These are phyloP conservation scores for Castanospermum australe DNA, from an alignment of 306 rosid species.

Conservation along the genomic window DNA sequence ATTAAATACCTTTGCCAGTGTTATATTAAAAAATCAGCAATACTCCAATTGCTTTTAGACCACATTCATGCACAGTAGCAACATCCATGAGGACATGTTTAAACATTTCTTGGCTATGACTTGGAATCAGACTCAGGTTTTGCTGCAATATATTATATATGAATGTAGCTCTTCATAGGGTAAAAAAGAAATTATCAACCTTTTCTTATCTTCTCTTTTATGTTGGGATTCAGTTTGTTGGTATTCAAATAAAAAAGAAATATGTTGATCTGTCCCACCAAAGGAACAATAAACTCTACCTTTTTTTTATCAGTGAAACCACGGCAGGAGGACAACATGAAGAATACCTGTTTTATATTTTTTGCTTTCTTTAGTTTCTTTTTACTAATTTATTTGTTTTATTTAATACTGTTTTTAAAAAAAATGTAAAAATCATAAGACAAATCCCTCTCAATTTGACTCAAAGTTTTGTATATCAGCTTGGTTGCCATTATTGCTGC, in stretches of 20 bases:
- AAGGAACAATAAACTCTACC: slow-evolving; percentile 16
- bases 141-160: slow-evolving; percentile 1
- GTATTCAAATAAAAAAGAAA: background rate
- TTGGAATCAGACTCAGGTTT: slow-evolving; percentile 29
- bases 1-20: background rate
- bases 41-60: slow-evolving; percentile 13
- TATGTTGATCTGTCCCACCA: background rate
- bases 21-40: background rate
- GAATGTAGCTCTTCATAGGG: background rate
- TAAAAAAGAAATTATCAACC: slow-evolving; percentile 7
- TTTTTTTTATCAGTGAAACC: background rate
- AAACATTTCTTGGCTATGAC: slow-evolving; percentile 33
- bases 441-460: background rate
- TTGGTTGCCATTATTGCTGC: background rate
- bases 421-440: background rate
- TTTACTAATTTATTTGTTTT: background rate
- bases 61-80: slow-evolving; percentile 23
- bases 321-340: background rate
- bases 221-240: slow-evolving; percentile 20
- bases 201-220: slow-evolving; percentile 24
- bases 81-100: slow-evolving; percentile 20
- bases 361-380: background rate
- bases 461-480: background rate
- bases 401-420: background rate
- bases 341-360: background rate